Evolutionary conservation across 345 rosid species (phyloP), one percentile per base, ranked within the genome.

Genomic region (Camelina sativa): DNA sequence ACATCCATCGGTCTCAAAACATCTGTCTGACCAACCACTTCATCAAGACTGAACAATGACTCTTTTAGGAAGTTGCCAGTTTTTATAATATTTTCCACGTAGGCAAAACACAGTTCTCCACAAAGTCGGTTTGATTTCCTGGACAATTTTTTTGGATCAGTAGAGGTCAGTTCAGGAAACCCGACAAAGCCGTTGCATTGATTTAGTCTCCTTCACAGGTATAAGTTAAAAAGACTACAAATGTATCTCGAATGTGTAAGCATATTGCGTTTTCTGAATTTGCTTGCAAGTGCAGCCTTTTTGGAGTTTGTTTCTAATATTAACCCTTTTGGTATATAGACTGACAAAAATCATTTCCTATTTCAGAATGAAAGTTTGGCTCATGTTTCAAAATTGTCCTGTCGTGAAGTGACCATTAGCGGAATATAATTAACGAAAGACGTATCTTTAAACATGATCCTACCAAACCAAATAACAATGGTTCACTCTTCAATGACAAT

Each of bases 21-120:
- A 86, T 71, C 84, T 84, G 70, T 71, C 84, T 84, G 70, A 52
- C 82, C 11, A 51, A 74, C 41, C 85, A 82, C 75, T 88, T 84
- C 77, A 79, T 85, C 80, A 86, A 88, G 83, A 67, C 67, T n/a
- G 84, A 82, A 68, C 75, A 81, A 79, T 79, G 79, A 87, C 82
- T 66, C 85, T 73, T 28, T 17, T 58, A 46, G 22, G 52, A 81
- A 78, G 65, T 37, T 37, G 79, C 69, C 70, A 74, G 72, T 82
- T 85, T 86, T 80, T 83, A 72, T 67, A 30, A 15, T 30, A 53
- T 56, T 66, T 50, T 76, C 48, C 58, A 55, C 65, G 4, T 68
- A 69, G 75, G 32, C 73, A 37, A 52, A 77, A 41, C 55, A 20
- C 66, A 56, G 77, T 19, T 38, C 28, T 62, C 58, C 54, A 16